Percentiles rank a stretch among this genome's conserved stretches.
Conservation (phyloP, 106 monocot species). For the Acorus gramineus region DNA sequence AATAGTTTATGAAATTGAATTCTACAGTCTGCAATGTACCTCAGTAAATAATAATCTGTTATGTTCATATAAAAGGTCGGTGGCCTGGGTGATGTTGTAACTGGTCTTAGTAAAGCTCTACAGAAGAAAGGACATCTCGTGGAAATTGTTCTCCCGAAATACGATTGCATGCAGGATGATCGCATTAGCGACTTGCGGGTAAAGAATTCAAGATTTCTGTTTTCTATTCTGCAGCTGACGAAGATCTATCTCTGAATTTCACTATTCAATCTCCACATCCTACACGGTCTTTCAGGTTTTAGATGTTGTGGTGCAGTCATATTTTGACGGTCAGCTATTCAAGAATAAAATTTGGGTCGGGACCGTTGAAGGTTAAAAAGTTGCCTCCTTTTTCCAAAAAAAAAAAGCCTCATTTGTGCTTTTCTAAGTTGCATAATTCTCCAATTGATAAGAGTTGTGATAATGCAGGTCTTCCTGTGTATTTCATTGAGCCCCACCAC, state of each 20-base stretch:
- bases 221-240: not conserved
- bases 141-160: slow-evolving; percentile 89
- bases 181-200: slow-evolving; percentile 54
- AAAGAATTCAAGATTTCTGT: not conserved
- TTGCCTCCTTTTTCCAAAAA: not conserved
- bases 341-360: slow-evolving; percentile 89
- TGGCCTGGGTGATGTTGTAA: slow-evolving; percentile 89
- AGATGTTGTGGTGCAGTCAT: slow-evolving; percentile 50
- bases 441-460: not conserved
- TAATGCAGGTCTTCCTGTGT: slow-evolving; percentile 82
- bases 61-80: slow-evolving; percentile 44
- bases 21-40: too few relatives aligned
- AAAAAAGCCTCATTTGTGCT: too few relatives aligned
- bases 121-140: slow-evolving; percentile 84
- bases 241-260: not conserved
- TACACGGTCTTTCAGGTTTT: slow-evolving; percentile 43
- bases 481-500: slow-evolving; percentile 91
- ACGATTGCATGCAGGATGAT: slow-evolving; percentile 75
- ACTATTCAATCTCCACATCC: not conserved
- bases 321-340: slow-evolving; percentile 77
- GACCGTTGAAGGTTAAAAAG: slow-evolving; percentile 66
- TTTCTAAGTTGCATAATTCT: too few relatives aligned
- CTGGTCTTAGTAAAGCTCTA: slow-evolving; percentile 81
- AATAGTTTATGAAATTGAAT: too few relatives aligned
- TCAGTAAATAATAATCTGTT: too few relatives aligned